These are phyloP conservation scores for Euphorbia celastroides DNA, from an alignment of 441 rosid genomes.

Conservation along the genomic window DNA sequence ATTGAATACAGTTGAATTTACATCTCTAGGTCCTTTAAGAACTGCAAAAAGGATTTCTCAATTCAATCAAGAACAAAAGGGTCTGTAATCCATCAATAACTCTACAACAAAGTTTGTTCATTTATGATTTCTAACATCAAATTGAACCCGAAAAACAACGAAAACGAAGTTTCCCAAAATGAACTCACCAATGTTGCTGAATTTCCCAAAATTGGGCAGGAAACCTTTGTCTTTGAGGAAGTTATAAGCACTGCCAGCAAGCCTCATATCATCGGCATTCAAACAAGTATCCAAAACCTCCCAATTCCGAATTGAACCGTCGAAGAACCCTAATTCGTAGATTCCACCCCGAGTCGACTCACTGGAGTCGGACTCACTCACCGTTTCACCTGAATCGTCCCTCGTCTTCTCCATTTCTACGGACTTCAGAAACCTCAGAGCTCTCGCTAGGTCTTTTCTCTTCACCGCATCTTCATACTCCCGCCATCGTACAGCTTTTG, in stretches of 20 bases:
- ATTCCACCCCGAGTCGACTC: constrained; percentile 20
- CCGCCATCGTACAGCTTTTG: constrained; percentile 60
- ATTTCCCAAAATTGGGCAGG: constrained; percentile 65
- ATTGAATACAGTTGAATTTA: no score
- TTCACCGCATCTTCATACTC: constrained; percentile 87
- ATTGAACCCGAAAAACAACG: background rate
- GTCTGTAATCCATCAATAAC: background rate
- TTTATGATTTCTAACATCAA: background rate
- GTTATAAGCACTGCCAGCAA: constrained; percentile 61
- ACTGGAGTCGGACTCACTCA: constrained; percentile 13
- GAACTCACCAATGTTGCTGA: constrained; percentile 52
- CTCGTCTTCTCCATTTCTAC: constrained; percentile 21
- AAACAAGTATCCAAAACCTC: constrained; percentile 79
- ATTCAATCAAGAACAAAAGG: background rate
- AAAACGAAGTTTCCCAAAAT: no score
- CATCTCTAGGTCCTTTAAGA: no score
- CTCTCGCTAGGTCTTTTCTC: constrained; percentile 77
- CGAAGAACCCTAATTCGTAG: constrained; percentile 28
- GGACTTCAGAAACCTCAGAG: constrained; percentile 72
- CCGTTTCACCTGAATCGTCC: constrained; percentile 18
- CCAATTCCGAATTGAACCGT: constrained; percentile 58
- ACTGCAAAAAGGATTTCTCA: no score
- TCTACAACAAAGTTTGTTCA: background rate
- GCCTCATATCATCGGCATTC: constrained; percentile 89
- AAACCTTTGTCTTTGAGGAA: constrained; percentile 57